Evolutionary conservation across 1,139 yeast species (phyloP).

Genomic region (Pneumocystis oryctolagi): DNA sequence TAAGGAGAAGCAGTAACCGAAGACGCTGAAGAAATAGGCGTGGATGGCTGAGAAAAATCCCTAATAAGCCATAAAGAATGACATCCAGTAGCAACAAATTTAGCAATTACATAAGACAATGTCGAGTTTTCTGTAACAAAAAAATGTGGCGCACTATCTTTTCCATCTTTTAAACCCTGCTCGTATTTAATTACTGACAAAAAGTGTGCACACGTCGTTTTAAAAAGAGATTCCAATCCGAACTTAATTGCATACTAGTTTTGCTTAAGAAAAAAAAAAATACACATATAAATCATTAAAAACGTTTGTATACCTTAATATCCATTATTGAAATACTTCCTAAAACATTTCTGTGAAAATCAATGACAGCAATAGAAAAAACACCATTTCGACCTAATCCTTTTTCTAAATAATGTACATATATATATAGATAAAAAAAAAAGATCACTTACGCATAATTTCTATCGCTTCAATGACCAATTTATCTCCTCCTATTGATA

Average conservation of each 20-base stretch:
- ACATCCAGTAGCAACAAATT: constrained; percentile 83
- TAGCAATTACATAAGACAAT: constrained; percentile 79
- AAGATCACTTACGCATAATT: constrained; percentile 44
- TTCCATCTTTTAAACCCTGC: constrained; percentile 85
- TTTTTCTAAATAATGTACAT: neutral
- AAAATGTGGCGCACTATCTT: constrained; percentile 92
- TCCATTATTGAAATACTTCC: constrained; percentile 93
- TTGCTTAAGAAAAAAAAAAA: neutral
- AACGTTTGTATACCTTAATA: constrained; percentile 38
- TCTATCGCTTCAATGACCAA: constrained; percentile 71
- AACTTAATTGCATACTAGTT: constrained; percentile 39
- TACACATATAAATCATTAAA: neutral
- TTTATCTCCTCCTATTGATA: constrained; percentile 73
- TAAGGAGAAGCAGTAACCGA: neutral
- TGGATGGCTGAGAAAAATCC: neutral
- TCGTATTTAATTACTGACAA: constrained; percentile 71
- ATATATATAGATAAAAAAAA: neutral
- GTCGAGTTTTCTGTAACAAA: constrained; percentile 71
- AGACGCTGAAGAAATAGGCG: neutral
- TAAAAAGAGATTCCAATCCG: constrained; percentile 60
- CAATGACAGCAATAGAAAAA: constrained; percentile 89
- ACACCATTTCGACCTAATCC: constrained; percentile 49
- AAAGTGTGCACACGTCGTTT: constrained; percentile 73
- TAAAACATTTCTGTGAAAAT: constrained; percentile 46
- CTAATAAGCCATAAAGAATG: constrained; percentile 36